Evolutionary conservation across 495 filamentous ascomycete genomes (phyloP), one percentile per base, ranked within the genome.

Genomic region (Astrocystis sublimbata): DNA sequence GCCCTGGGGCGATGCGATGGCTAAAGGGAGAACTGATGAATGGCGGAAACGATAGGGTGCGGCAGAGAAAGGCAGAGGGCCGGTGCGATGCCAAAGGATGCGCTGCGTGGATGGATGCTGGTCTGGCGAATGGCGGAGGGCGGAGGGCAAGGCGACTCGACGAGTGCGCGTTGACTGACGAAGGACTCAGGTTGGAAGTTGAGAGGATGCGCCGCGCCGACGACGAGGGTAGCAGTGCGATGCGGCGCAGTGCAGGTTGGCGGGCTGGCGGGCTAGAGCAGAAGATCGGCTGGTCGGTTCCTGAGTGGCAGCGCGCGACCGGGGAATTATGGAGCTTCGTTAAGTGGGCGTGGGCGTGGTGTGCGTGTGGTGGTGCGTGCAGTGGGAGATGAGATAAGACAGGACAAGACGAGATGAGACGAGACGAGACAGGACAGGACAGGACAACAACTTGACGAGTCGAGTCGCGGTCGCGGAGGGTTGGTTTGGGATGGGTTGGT

Each of bases 281-380:
- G 52, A 66, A 62, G 68, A 66, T 63, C 65, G 67, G 70, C 69
- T 70, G 65, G 72, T 45, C 73, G 62, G 65, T 73, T 73, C 61
- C 75, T 71, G 73, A 56, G 68, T 71, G 75, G 78, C 76, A 66
- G 79, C 78, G 46, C 50, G 76, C 67, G 46, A 72, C 76, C 54
- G 76, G 73, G 64, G 65, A 71, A 72, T 68, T 65, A 72, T 73
- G 69, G 69, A 71, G 68, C 70, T 59, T 40, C 50, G 60, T 45
- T 56, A 62, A 38, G 46, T 59, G 56, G 65, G 60, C 57, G 62
- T 43, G 55, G 31, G 50, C n/a, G 58, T n/a, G 35, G 40, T 40
- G 58, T 60, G 46, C 15, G 46, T 35, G 45, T 17, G 40, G 9
- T 8, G 36, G 49, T 42, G 24, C 15, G 45, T n/a, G 57, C 24